Evolutionary conservation across 1,139 yeast species (phyloP), one percentile per base, ranked within the genome.

Genomic region (Yamadazyma mexicana): DNA sequence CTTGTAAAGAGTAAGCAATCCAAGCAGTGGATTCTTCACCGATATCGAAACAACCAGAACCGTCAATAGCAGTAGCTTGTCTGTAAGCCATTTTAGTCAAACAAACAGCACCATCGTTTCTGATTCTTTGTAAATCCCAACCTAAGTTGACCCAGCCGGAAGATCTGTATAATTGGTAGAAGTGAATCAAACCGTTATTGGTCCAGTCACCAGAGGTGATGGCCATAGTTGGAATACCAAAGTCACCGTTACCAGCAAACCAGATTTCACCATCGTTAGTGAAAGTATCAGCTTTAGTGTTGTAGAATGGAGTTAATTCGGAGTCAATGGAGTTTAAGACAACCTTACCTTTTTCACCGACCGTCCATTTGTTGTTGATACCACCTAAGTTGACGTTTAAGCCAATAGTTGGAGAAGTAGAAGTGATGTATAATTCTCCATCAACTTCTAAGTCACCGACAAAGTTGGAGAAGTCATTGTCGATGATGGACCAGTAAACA

Each of bases 401-500:
- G 27, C 56, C 54, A 37, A 46, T 41, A 11, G 42, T 35, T 24
- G 44, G 44, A 17, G 47, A 42, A 26, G 45, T 47, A 33, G 50
- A 47, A 35, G 48, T 46, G 25, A 52, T 38, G 34, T 33, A 52
- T 36, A 52, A 48, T 34, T 44, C 44, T 39, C 57, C 57, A 38
- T 52, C 40, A 22, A 50, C 50, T 5, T 39, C 40, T 25, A 52
- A 39, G 40, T 50, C 53, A 35, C 51, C 51, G 59, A 49, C 4
- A 54, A 41, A 14, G 58, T 46, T 35, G 50, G 39, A 17, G 59
- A 56, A 41, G 26, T 60, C 59, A 42, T 63, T 63, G 46, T 64
- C 52, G 37, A 64, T 47, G 26, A 65, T 58, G 18, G 71, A 64
- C 62, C 63, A 65, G 44, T 55, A 62, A 14, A 54, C 66, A 35